These are phyloP conservation scores for Pulveroboletus ravenelii DNA, from an alignment of 768 basidiomycete species.

Conservation along the genomic window DNA sequence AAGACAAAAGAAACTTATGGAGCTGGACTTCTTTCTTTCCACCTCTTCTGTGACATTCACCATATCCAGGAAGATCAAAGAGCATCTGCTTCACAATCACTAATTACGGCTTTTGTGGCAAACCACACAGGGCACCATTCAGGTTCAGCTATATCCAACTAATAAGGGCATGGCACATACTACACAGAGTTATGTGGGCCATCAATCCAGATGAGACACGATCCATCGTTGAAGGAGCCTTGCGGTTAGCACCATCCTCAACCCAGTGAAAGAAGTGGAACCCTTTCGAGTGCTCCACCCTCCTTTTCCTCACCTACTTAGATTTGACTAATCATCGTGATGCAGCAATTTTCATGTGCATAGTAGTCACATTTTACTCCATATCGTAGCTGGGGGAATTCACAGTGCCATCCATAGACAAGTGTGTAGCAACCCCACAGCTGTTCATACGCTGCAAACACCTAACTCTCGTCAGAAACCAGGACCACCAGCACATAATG, in stretches of 20 bases:
- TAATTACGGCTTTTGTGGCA: neutral
- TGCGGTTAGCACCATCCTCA: rapidly evolving
- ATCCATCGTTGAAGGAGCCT: neutral
- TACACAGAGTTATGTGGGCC: neutral
- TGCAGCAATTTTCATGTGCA: too few relatives aligned
- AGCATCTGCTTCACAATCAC: rapidly evolving
- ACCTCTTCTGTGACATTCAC: neutral
- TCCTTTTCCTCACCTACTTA: too few relatives aligned
- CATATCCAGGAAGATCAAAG: neutral
- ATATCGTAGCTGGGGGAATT: too few relatives aligned
- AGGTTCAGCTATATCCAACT: neutral
- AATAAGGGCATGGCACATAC: neutral
- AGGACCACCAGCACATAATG: too few relatives aligned
- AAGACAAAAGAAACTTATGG: neutral
- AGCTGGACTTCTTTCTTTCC: neutral
- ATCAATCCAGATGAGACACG: neutral
- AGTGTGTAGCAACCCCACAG: too few relatives aligned
- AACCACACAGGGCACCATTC: neutral
- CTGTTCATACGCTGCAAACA: too few relatives aligned
- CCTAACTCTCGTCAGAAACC: too few relatives aligned
- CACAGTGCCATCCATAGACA: too few relatives aligned
- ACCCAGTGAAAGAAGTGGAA: too few relatives aligned
- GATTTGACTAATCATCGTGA: too few relatives aligned
- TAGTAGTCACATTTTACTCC: too few relatives aligned
- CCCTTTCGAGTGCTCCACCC: too few relatives aligned